phyloP scores from a whole-genome alignment of 805 yeast species.

The Metschnikowia drakensbergensis region DNA sequence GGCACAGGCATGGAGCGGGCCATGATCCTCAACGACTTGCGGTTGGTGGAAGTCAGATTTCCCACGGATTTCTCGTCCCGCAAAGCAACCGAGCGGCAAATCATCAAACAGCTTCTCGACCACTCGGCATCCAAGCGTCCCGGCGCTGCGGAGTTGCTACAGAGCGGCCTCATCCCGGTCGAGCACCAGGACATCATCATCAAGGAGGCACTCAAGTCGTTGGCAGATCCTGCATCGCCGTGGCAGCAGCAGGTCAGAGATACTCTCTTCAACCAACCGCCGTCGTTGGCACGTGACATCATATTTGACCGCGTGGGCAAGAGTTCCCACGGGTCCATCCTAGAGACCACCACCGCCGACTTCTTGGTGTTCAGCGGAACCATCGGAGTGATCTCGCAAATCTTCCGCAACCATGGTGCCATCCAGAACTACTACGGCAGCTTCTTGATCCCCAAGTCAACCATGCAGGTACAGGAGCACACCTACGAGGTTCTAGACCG shows the following conservation, averaged over 20 bases:
- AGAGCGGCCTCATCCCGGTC: conserved; percentile 81
- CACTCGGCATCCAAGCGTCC: conserved; percentile 82
- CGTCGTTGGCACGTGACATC: conserved; percentile 78
- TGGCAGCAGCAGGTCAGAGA: conserved; percentile 93
- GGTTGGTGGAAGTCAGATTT: conserved; percentile 58
- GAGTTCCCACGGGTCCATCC: conserved; percentile 21
- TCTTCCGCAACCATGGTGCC: conserved; percentile 84
- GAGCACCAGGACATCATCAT: conserved; percentile 88
- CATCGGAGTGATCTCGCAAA: conserved; percentile 52
- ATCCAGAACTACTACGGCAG: conserved; percentile 65
- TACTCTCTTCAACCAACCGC: conserved; percentile 80
- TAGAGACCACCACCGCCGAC: conserved; percentile 35
- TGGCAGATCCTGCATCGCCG: conserved; percentile 87
- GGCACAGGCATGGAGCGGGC: conserved; percentile 95
- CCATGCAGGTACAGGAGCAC: conserved; percentile 57
- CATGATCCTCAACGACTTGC: conserved; percentile 58
- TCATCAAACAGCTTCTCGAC: conserved; percentile 63
- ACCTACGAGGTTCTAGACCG: conserved; percentile 80
- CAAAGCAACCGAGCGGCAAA: conserved; percentile 56
- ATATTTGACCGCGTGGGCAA: conserved; percentile 59
- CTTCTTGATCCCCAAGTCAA: conserved; percentile 74
- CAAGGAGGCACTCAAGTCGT: conserved; percentile 77
- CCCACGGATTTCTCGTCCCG: conserved; percentile 65
- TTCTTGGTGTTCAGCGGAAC: conserved; percentile 58
- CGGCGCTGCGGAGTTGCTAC: conserved; percentile 67